Evolutionary conservation across 2,329 filamentous ascomycete species (phyloP), one percentile per base, ranked within the genome.

Genomic region (Didymella pinodella): DNA sequence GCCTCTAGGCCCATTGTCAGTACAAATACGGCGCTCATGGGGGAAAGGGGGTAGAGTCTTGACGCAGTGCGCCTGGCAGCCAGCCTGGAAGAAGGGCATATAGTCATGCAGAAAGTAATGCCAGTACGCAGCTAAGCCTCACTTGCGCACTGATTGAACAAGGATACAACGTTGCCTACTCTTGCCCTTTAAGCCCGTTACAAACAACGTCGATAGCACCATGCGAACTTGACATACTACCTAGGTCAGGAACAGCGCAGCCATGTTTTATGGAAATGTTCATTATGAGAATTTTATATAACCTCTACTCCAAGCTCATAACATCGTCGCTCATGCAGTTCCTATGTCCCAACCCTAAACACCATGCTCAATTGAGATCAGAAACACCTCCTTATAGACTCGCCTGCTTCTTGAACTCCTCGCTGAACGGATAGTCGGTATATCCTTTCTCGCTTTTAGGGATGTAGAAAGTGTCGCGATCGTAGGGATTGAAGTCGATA

Each of bases 391-490:
- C 29, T 41, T 54, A 60, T 29, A 56, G 48, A 11, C 32, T 53
- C 22, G 48, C 54, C 8, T 34, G 43, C 25, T 49, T 32, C 48
- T 57, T 45, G 22, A 56, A 70, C 54, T 67, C 63, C 40, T 64
- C 56, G 48, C 66, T 70, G 29, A 66, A 70, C 1, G 64, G 57
- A 47, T 81, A 80, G 62, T 81, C 79, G 3, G 66, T 73, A 62
- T 81, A 81, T 1, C 80, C 80, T 48, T 71, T 64, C 45, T 57
- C 64, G n/a, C 64, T 70, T 63, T 71, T 72, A 1, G 68, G 57
- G 1, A 59, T 62, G 59, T 85, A 84, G 59, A 84, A 84, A 0
- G 76, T 79, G 32, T 74, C 69, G 7, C 82, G 71, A 65, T 84
- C 70, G 63, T 83, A 84, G 43, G 72, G 67, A n/a, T 68, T 76